These are phyloP conservation scores for Hymenoscyphus linearis DNA, from an alignment of 2,329 filamentous ascomycete genomes.

Conservation along the genomic window DNA sequence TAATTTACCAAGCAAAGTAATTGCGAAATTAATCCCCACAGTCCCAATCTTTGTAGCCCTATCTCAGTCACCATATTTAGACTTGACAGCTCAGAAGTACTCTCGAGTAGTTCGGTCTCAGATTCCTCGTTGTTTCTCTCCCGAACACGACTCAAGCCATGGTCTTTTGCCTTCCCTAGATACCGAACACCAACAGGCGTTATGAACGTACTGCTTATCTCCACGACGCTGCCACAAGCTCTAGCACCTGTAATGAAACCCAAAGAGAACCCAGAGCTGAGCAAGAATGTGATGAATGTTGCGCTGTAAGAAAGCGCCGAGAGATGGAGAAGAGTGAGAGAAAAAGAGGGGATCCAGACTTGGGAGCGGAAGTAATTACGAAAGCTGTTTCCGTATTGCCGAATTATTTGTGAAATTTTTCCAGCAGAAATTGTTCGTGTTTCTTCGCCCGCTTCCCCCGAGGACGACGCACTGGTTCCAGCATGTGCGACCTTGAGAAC, in stretches of 20 bases:
- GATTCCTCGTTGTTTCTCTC: slow-evolving; percentile 20
- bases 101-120: slow-evolving; percentile 13
- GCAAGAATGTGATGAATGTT: slow-evolving; percentile 51
- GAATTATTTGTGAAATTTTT: slow-evolving; percentile 9
- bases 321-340: slow-evolving; percentile 46
- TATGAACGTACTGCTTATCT: slow-evolving; percentile 47
- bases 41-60: slow-evolving; percentile 35
- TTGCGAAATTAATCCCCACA: slow-evolving; percentile 40
- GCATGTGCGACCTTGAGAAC: slow-evolving; percentile 25
- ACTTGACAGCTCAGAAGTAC: slow-evolving; percentile 11
- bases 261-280: slow-evolving; percentile 44
- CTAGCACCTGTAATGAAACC: slow-evolving; percentile 42
- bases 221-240: slow-evolving; percentile 43
- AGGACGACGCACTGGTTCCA: neutral
- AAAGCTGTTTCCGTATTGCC: slow-evolving; percentile 30
- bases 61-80: slow-evolving; percentile 23
- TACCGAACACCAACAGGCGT: slow-evolving; percentile 44
- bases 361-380: slow-evolving; percentile 35
- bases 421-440: neutral
- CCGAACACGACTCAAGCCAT: slow-evolving; percentile 22
- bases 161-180: slow-evolving; percentile 29
- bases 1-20: slow-evolving; percentile 35
- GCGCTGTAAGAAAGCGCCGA: slow-evolving; percentile 50
- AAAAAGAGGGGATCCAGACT: slow-evolving; percentile 43
- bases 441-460: neutral